Evolutionary conservation across 1,284 basidiomycete species (phyloP), one percentile per base, ranked within the genome.

Genomic region (Pulchroboletus neoregius): DNA sequence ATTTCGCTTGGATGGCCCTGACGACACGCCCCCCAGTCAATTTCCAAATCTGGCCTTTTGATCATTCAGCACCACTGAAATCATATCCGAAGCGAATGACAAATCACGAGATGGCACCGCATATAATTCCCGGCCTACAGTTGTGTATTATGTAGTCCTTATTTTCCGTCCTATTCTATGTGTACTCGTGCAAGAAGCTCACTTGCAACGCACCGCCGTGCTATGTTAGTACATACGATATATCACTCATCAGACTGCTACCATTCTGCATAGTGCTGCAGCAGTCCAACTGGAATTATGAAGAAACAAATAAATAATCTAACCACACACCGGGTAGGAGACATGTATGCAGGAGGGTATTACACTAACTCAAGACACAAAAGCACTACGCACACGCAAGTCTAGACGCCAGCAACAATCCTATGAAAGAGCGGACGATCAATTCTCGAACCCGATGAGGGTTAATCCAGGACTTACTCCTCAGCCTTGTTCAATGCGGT

Each of bases 401-500:
- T 66, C 63, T 64, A 64, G 49, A 64, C 62, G 23, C 66, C 66
- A 24, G 62, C 62, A 9, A 64, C 62, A 28, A 64, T 64, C 60
- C 62, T 64, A 18, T 28, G 1, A 37, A 36, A 26, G 24, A 10
- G 11, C 10, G 38, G 30, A n/a, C 4, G 4, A 37, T 62, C 42
- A 65, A 18, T 41, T 18, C 10, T 43, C 18, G 22, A 27, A 22
- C 27, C 22, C 22, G 11, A 31, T 27, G 13, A 11, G 12, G 20
- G 23, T 35, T 22, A 33, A 13, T 23, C 15, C 5, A 46, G 20
- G 42, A 82, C 87, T 58, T 66, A 90, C 80, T 93, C 89, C 69
- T 95, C 93, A 9, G 91, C 91, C 74, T 93, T 90, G 69, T 92
- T 93, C 51, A 95, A 74, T 26, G 91, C 93, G 39, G 80, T 74